These are phyloP conservation scores for Irpex sp. DNA, from an alignment of 1,284 basidiomycete species.

Conservation along the genomic window DNA sequence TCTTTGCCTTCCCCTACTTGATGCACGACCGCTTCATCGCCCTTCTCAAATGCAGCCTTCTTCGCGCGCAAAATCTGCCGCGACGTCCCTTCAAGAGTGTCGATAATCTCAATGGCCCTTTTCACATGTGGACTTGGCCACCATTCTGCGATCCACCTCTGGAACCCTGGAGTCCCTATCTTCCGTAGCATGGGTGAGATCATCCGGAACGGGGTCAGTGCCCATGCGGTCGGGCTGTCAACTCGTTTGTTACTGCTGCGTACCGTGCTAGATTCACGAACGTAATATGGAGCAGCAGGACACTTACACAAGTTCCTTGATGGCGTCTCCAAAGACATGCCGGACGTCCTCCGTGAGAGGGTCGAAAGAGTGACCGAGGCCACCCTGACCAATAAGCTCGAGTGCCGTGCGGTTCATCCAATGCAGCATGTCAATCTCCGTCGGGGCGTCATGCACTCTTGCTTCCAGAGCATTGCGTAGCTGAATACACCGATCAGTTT, in stretches of 20 bases:
- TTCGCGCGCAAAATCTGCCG: constrained; percentile 1
- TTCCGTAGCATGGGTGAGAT: not conserved
- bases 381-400: constrained; percentile 34
- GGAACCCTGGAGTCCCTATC: constrained; percentile 7
- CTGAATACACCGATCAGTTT: not conserved
- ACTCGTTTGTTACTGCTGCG: too few species aligned
- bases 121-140: not conserved
- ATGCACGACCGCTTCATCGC: constrained; percentile 22
- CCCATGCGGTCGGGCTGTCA: not conserved
- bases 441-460: constrained; percentile 16
- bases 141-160: constrained; percentile 3
- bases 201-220: not conserved
- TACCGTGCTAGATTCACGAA: not conserved
- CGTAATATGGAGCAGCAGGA: not conserved
- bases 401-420: constrained; percentile 33
- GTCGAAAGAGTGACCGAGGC: constrained; percentile 34
- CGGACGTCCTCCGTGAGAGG: constrained; percentile 21
- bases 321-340: constrained; percentile 24
- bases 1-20: constrained; percentile 28
- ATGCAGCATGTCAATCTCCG: constrained; percentile 28
- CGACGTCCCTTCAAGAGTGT: constrained; percentile 2
- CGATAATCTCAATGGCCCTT: constrained; percentile 1
- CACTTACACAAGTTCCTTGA: constrained; percentile 28
- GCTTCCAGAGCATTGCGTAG: constrained; percentile 14
- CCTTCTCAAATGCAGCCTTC: constrained; percentile 17